Base-by-base conservation (phyloP, 768 basidiomycete genomes). In the Leccinellum luteum region DNA sequence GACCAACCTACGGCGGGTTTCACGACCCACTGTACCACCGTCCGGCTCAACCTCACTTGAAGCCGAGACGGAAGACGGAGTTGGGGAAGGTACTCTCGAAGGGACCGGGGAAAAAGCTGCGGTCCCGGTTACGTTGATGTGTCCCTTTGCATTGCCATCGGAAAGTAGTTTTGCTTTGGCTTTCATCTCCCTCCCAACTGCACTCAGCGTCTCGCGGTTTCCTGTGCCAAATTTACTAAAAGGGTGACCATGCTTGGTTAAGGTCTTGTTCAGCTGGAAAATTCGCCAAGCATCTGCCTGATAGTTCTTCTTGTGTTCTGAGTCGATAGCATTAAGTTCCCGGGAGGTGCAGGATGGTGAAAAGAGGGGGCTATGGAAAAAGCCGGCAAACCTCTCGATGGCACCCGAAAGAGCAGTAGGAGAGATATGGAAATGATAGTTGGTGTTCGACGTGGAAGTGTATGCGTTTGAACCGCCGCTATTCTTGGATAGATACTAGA, bases 261-360 rank as follows among this genome's bases (percentile, higher is more conserved):
- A 83, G 64, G 88, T 81, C 72, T 98, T 98, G 73, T 90, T 92
- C 25, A 98, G 74, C 71, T 99, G 96, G 74, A 90, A 98, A 56
- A 95, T 85, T n/a, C 96, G 85, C 90, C 94, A 95, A 66, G 87
- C 77, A 68, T 98, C 94, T 3, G 80, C 76, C 69, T 96, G 95
- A 48, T 90, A 84, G 69, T 98, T 99, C 77, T 97, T 96, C 76
- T 93, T 92, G 79, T 98, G 88, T 71, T 99, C 97, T 0, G 93
- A 96, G 70, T 99, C 89, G 43, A 99, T 95, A 1, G 97, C 96
- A 64, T 94, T 94, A 60, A 97, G 79, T 75, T 99, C 96, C 31
- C 94, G 85, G 27, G 84, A 79, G 1, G 93, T 94, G 68, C 93
- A 92, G 4, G 89, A 90, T 0, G 90, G 84, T 2, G 85, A 71